Evolutionary conservation across 441 rosid genomes (phyloP), one percentile per base, ranked within the genome.

Genomic region (Kokia cookei): DNA sequence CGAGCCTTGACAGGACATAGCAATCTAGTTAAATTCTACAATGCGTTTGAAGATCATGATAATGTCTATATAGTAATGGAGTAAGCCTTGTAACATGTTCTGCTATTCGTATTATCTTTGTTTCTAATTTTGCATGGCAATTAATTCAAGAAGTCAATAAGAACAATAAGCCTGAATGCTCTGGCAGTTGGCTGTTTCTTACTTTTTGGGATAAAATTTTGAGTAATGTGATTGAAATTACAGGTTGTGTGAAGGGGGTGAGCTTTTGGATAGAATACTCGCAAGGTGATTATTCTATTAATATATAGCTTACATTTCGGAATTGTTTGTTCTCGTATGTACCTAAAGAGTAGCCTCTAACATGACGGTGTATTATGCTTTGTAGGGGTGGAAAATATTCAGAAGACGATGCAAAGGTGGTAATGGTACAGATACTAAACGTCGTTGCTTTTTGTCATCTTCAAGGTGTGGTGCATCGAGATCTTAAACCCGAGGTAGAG

Each of bases 221-320:
- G 48, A 43, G 74, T 63, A 57, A 22, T 67, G 9, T 32, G 11
- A 6, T 58, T 72, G 45, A 22, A 75, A 72, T 79, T 87, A 78
- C 94, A 96, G 99, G 91, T 85, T 96, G 79, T 96, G 99, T 83
- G 97, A 88, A 86, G 99, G 99, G 78, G 99, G 99, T 73, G 99
- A 93, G 81, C 98, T 96, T n/a, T 86, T 96, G 51, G 99, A 93
- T 82, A 92, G 91, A 84, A 96, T 96, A 84, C 92, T 96, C 53
- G 85, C 97, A 70, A 92, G 98, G 98, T 96, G 50, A 72, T 77
- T 57, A 58, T 45, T 73, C 19, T 50, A 27, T 55, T 53, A 32
- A 35, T 73, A 7, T 61, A 24, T 72, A 2, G 29, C n/a, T 42
- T 17, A 71, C 71, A 24, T 26, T 47, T 73, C 42, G 14, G 51